Conservation (phyloP, 2,329 filamentous ascomycete genomes). For the Taxawa tesnikishii region DNA sequence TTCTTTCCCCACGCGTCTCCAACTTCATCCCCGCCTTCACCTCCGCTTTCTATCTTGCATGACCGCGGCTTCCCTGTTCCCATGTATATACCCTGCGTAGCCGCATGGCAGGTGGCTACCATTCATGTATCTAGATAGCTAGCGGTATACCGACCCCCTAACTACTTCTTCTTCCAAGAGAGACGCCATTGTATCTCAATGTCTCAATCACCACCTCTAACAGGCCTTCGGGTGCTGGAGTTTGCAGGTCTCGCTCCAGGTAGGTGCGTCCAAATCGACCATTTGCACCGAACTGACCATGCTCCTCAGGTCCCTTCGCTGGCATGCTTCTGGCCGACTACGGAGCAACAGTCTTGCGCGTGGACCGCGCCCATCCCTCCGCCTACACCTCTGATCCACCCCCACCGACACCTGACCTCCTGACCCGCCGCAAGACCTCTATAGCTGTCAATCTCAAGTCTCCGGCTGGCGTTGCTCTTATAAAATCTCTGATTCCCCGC, state of each 20-base stretch:
- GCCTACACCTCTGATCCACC: constrained; percentile 18
- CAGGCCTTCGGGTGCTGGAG: constrained; percentile 51
- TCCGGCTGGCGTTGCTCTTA: constrained; percentile 46
- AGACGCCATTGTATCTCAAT: no score
- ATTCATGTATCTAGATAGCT: no score
- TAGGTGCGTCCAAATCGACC: constrained; percentile 14
- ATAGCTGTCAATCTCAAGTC: constrained; percentile 71
- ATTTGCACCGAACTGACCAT: constrained; percentile 1
- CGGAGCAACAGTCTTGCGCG: constrained; percentile 73
- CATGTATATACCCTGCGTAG: no score
- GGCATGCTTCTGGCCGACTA: constrained; percentile 83
- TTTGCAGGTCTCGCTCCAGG: constrained; percentile 51
- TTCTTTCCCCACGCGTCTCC: no score
- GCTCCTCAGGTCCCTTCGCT: constrained; percentile 63
- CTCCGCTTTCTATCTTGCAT: no score
- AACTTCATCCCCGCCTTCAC: no score
- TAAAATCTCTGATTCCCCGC: constrained; percentile 50
- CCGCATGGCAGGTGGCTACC: no score
- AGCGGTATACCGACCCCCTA: no score
- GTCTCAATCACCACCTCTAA: constrained; percentile 33
- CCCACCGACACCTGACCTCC: constrained; percentile 50
- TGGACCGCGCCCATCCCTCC: constrained; percentile 52
- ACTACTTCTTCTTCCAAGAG: no score
- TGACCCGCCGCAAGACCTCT: constrained; percentile 71
- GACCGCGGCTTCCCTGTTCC: no score